Evolutionary conservation across 345 rosid species (phyloP), one percentile per base, ranked within the genome.

Genomic region (Arabis alpina): DNA sequence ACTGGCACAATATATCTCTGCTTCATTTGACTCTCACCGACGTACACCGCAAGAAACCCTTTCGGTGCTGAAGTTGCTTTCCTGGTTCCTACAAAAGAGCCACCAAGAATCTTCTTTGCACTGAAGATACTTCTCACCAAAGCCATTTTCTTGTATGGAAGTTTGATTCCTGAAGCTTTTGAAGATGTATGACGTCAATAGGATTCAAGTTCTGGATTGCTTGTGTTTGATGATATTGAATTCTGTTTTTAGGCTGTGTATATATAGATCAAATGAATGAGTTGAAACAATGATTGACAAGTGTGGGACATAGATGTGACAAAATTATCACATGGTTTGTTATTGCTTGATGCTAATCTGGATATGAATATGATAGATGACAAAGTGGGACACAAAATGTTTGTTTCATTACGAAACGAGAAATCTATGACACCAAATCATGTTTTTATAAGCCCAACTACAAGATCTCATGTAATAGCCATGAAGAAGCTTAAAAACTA

Each of bases 1-100:
- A 85, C 54, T 3, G 89, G 89, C 11, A 86, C 76, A 49, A 82
- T 13, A n/a, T 67, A 80, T 55, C 82, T 71, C 64, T 81, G 85
- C 76, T 70, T 82, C 50, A 10, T 53, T 7, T 71, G 66, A 9
- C 2, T 42, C 48, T 80, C 89, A 14, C 89, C 87, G 12, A 85
- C 84, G 61, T 85, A 85, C 8, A 82, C 81, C 6, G 77, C 82
- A 48, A 82, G 39, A 63, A 75, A 74, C 9, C 83, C 84, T 61
- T 79, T 86, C 1, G 77, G 84, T 16, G 39, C 62, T 53, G 62
- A 61, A 32, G 45, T 57, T 50, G 11, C 48, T 57, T 59, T 74
- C 14, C 30, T 50, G 2, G 16, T 61, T 71, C 61, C 25, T 71
- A 9, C 10, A 28, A 71, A 5, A 40, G 68, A 71, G 5, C 61